These are phyloP conservation scores for Adansonia grandidieri DNA, from an alignment of 441 rosid species.

Conservation along the genomic window DNA sequence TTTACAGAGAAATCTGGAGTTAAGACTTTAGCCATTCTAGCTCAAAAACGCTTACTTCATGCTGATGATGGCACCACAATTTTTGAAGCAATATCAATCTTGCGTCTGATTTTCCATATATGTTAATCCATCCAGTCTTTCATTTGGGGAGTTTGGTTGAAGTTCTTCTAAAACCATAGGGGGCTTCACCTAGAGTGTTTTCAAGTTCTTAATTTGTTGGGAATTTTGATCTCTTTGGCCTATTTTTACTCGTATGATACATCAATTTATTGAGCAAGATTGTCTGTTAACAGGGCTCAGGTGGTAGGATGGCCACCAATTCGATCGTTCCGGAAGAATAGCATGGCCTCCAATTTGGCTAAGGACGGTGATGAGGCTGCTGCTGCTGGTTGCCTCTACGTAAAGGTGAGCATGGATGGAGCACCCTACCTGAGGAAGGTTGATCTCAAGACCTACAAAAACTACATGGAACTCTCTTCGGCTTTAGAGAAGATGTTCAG, in stretches of 20 bases:
- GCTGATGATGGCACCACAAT: background rate
- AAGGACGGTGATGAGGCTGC: slow-evolving; percentile 48
- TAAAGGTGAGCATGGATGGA: slow-evolving; percentile 82
- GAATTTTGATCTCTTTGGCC: background rate
- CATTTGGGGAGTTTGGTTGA: background rate
- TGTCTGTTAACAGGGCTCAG: slow-evolving; percentile 50
- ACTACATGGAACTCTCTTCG: slow-evolving; percentile 66
- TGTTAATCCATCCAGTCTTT: background rate
- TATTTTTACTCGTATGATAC: background rate
- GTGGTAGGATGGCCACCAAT: slow-evolving; percentile 89
- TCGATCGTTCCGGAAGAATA: slow-evolving; percentile 71
- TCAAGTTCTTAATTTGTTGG: background rate
- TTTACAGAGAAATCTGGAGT: too few relatives aligned
- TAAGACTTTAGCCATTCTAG: background rate
- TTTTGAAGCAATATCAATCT: background rate
- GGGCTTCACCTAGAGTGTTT: background rate
- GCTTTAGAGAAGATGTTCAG: slow-evolving; percentile 75
- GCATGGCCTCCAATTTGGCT: slow-evolving; percentile 57
- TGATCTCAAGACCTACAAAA: slow-evolving; percentile 62
- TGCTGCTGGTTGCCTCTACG: slow-evolving; percentile 51
- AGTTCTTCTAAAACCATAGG: background rate
- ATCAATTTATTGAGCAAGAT: background rate
- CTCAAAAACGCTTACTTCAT: background rate
- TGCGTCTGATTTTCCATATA: background rate
- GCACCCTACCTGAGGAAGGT: slow-evolving; percentile 81